Base-by-base conservation (phyloP, 2,329 filamentous ascomycete species). In the Colletotrichum sidae region DNA sequence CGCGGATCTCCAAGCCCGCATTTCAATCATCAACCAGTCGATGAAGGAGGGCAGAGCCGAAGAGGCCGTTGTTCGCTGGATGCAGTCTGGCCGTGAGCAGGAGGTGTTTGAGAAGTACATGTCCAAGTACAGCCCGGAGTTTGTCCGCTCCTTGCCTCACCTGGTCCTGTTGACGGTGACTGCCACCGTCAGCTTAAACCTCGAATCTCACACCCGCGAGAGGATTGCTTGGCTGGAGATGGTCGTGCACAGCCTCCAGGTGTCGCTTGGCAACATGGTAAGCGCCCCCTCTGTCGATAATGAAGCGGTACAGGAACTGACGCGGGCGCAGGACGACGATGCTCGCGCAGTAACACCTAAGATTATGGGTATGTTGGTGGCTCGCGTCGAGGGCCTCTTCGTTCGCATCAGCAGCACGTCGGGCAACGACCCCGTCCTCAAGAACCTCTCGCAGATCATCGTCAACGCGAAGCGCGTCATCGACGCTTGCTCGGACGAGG, bases 51-150 rank as follows among this genome's bases (percentile, higher is more conserved):
- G 86, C 25, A 84, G 86, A 41, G 84, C 85, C 60, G 88, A 91
- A 71, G 84, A 86, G 57, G 89, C 87, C 46, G 83, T 90, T 73
- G 83, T 91, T 61, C 85, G 86, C 66, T 91, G 89, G 89, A 84
- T 91, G 60, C 89, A 92, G 76, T 85, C 84, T 69, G 84, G 83
- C 13, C 83, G 86, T 39, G 85, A 89, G 73, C 83, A 88, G 64
- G 86, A 89, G 66, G 84, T 91, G 55, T 92, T 90, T 75, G 81
- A 84, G 38, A 79, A 83, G 68, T 84, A 84, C 55, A 79, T 88
- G 51, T 77, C 79, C 53, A 83, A 84, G 66, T 82, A 83, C 72
- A 78, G 82, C 69, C 83, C 85, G 1, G 77, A 80, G 13, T 82
- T 86, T 67, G 80, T 91, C 64, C 82, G 82, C 61, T 82, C 83